Base-by-base conservation (phyloP, 768 basidiomycete species). In the Glaciozyma antarctica region DNA sequence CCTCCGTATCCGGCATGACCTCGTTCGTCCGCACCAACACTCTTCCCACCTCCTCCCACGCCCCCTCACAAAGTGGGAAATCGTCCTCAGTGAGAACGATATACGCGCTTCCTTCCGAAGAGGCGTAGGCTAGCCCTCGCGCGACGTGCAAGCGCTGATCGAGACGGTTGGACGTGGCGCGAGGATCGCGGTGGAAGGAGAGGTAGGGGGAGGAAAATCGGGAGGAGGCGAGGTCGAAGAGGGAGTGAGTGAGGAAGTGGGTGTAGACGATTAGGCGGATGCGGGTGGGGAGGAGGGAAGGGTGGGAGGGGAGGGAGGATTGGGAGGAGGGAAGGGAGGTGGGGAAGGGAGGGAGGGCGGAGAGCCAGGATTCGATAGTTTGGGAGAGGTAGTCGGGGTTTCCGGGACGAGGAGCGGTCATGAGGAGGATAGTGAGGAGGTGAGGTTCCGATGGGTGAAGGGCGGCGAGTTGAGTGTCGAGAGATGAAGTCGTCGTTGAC, bases 131-230 rank as follows among this genome's bases (percentile, higher is more conserved):
- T 6, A 65, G 43, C 21, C 60, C 64, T 2, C 64, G 53, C 26
- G 64, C 64, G n/a, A 65, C 64, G 43, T 65, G 64, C 45, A 65
- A 41, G 0, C 64, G 59, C 55, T 65, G 64, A 48, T 65, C 64
- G 55, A 65, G 55, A 9, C 64, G 54, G 55, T 65, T 56, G 26
- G 38, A 44, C 4, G 32, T 32, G 9, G 54, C 64, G 1, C 60
- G 59, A 0, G 64, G 60, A 19, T 65, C 64, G 4, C 64, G 53
- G 24, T 44, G 47, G 60, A 59, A 65, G 5, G 26, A 22, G 60
- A 65, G 19, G 55, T 65, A 65, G 13, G 24, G 32, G 15, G 34
- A 4, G n/a, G 54, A 19, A 38, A 65, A 65, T 48, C 12, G 26
- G 30, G 34, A 21, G 21, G n/a, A 54, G 12, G 64, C 59, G 38